Evolutionary conservation across 352 stramenopile genomes (phyloP).

Genomic region (Phytopythium montanum): DNA sequence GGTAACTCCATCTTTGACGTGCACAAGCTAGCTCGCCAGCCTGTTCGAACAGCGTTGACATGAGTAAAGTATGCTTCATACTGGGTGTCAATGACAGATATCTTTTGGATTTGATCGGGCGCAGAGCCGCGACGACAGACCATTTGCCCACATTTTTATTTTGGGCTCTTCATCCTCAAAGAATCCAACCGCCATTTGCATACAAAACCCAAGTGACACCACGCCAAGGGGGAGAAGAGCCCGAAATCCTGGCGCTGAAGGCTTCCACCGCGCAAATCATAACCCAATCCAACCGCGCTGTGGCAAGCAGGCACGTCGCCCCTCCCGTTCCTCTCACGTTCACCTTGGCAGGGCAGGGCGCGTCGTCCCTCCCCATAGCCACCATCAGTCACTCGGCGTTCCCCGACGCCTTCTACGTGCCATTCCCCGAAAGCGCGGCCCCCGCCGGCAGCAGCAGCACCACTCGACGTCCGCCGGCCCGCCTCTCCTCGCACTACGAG

Average conservation of each 20-base stretch:
- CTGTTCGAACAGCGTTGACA: too few species aligned
- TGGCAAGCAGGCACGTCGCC: background rate
- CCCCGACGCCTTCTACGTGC: background rate
- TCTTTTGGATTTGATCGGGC: background rate
- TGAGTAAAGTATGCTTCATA: too few species aligned
- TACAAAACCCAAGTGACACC: background rate
- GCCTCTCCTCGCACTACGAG: background rate
- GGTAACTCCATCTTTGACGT: too few species aligned
- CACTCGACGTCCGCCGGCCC: background rate
- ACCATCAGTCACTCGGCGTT: slow-evolving; percentile 5
- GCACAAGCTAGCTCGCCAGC: too few species aligned
- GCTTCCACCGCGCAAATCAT: background rate
- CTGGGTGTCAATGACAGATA: too few species aligned
- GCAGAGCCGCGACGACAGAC: background rate
- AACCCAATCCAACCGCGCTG: background rate
- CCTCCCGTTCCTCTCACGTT: too few species aligned
- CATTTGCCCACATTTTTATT: background rate
- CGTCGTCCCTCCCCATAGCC: background rate
- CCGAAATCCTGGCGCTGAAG: background rate
- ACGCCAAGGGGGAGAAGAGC: background rate
- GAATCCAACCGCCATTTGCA: background rate
- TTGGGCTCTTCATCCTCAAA: background rate
- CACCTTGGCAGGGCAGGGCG: background rate
- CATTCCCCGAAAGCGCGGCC: background rate
- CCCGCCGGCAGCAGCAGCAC: background rate